Percentiles rank a stretch among this genome's conserved stretches.
Evolutionary conservation across 306 rosid species (phyloP).

Genomic region (Elaeagnus macrophylla): DNA sequence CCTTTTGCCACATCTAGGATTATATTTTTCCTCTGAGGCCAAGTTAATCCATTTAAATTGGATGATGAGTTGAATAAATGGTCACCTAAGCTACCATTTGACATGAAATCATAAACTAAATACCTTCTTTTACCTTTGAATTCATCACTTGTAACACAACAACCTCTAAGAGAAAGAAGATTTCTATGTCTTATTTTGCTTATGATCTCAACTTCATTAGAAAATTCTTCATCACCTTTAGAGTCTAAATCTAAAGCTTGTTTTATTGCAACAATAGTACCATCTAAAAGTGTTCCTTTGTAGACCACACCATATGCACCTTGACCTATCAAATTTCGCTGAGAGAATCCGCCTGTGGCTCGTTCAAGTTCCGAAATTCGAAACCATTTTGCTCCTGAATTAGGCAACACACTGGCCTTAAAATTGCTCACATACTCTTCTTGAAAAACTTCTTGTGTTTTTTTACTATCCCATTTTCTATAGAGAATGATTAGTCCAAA

Average conservation of each 20-base stretch:
- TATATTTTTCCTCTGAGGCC: conserved; percentile 75
- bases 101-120: conserved; percentile 66
- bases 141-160: conserved; percentile 57
- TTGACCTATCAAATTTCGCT: conserved; percentile 55
- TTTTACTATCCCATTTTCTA: conserved; percentile 33
- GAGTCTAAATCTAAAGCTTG: conserved; percentile 49
- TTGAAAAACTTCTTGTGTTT: conserved; percentile 27
- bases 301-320: conserved; percentile 72
- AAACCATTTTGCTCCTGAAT: conserved; percentile 65
- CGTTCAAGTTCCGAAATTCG: conserved; percentile 49
- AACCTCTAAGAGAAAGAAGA: conserved; percentile 62
- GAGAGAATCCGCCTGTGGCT: conserved; percentile 58
- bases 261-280: conserved; percentile 51
- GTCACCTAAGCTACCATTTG: conserved; percentile 51
- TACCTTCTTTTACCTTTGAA: conserved; percentile 53
- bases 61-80: conserved; percentile 29
- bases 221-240: conserved; percentile 63
- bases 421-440: conserved; percentile 37
- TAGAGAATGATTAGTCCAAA: conserved; percentile 21
- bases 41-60: conserved; percentile 26
- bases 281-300: conserved; percentile 62
- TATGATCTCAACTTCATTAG: conserved; percentile 67
- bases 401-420: conserved; percentile 40
- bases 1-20: conserved; percentile 81
- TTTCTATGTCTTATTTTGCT: conserved; percentile 76